Conservation (phyloP, 2,329 filamentous ascomycete genomes). For the Ophiocordyceps sinensis region DNA sequence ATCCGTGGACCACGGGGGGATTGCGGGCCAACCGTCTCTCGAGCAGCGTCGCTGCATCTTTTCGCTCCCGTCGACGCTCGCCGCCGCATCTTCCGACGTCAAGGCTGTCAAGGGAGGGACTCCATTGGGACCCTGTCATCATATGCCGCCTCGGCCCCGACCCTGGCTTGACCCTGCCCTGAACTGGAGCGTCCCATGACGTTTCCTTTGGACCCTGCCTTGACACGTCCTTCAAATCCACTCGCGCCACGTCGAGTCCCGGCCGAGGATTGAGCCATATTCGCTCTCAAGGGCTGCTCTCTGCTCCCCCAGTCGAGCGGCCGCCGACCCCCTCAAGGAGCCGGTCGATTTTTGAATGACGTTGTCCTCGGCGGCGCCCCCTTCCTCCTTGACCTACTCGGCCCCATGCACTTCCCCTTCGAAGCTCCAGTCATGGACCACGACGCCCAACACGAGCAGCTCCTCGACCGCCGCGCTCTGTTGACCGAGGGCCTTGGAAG, state of each 20-base stretch:
- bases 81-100: background rate
- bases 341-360: background rate
- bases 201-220: background rate
- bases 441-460: slow-evolving; percentile 22
- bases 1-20: too few species aligned
- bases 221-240: background rate
- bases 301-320: background rate
- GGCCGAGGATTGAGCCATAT: too few species aligned
- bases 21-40: too few species aligned
- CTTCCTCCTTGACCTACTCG: background rate
- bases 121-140: background rate
- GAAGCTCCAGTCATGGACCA: slow-evolving; percentile 14
- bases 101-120: background rate
- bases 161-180: background rate
- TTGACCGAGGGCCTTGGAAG: slow-evolving; percentile 40
- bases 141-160: background rate
- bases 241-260: background rate
- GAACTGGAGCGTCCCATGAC: background rate
- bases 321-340: background rate
- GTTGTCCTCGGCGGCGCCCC: background rate
- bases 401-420: background rate
- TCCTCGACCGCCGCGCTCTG: slow-evolving; percentile 39
- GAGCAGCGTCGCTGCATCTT: background rate
- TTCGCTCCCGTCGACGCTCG: background rate
- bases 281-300: too few species aligned